Percentiles rank a stretch among this genome's conserved stretches.
Evolutionary conservation across 306 rosid genomes (phyloP).

Genomic region (Aeschynomene evenia): DNA sequence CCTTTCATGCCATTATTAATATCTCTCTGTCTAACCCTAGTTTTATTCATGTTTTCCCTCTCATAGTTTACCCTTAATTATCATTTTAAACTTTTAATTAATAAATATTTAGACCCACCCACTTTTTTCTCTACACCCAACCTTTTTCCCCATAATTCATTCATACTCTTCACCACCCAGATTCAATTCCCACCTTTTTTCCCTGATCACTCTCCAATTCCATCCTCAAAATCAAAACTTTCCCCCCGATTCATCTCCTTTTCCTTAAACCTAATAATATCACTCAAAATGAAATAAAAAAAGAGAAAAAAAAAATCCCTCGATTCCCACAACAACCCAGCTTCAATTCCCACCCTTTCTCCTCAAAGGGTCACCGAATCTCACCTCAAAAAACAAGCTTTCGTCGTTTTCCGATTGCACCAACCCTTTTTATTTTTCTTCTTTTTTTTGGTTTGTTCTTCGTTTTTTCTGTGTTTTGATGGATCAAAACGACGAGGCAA

Average conservation of each 20-base stretch:
- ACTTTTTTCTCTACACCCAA: background rate
- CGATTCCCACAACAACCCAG: background rate
- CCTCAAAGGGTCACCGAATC: background rate
- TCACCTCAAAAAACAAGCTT: background rate
- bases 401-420: background rate
- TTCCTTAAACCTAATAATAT: background rate
- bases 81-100: background rate
- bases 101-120: background rate
- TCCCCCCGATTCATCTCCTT: background rate
- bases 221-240: background rate
- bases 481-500: conserved; percentile 51
- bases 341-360: background rate
- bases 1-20: background rate
- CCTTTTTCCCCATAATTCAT: too few relatives aligned
- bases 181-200: background rate
- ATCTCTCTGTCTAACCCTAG: background rate
- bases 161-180: background rate
- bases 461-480: conserved; percentile 9
- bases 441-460: too few relatives aligned
- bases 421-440: too few relatives aligned
- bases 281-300: too few relatives aligned
- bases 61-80: background rate
- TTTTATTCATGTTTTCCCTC: background rate
- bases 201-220: background rate
- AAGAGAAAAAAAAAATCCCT: background rate